A percentile compares a stretch with the other conserved stretches of the same genome.
These are phyloP conservation scores for Asterophora lycoperdoides DNA, from an alignment of 768 basidiomycete genomes.

Conservation along the genomic window DNA sequence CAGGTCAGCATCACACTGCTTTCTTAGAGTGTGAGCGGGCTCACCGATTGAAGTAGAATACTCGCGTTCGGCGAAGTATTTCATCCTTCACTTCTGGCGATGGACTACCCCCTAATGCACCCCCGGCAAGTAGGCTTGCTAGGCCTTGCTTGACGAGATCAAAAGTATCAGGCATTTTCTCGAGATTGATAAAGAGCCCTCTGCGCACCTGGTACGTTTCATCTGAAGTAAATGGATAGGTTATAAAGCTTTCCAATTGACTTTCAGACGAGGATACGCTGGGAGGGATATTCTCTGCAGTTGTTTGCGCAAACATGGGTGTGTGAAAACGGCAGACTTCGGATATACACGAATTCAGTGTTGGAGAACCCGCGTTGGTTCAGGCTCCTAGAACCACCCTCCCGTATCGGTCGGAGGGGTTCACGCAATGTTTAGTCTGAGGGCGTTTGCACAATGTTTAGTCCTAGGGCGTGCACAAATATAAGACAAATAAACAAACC, in stretches of 20 bases:
- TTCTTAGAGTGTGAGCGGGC: not conserved
- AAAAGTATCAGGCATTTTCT: conserved; percentile 9
- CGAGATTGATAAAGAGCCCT: not conserved
- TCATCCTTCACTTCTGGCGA: conserved; percentile 40
- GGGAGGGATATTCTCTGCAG: not conserved
- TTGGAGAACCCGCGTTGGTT: no score
- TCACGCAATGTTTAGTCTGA: no score
- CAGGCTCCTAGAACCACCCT: no score
- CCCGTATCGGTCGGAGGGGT: no score
- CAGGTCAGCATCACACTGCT: not conserved
- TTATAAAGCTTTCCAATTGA: conserved; percentile 26
- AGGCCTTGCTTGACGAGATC: conserved; percentile 57
- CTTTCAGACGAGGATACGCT: not conserved
- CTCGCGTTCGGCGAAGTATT: conserved; percentile 46
- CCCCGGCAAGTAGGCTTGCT: conserved; percentile 46
- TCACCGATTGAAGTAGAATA: conserved; percentile 74
- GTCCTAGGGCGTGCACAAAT: no score
- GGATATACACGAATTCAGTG: not conserved
- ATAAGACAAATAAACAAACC: no score
- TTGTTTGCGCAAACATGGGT: not conserved
- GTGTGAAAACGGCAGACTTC: not conserved
- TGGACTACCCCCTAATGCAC: conserved; percentile 29
- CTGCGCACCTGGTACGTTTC: conserved; percentile 52
- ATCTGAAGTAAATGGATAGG: conserved; percentile 54
- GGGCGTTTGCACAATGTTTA: no score